A percentile compares a stretch with the other conserved stretches of the same genome.
phyloP scores from a whole-genome alignment of 2,329 filamentous ascomycete genomes.

The Fusarium miscanthi region DNA sequence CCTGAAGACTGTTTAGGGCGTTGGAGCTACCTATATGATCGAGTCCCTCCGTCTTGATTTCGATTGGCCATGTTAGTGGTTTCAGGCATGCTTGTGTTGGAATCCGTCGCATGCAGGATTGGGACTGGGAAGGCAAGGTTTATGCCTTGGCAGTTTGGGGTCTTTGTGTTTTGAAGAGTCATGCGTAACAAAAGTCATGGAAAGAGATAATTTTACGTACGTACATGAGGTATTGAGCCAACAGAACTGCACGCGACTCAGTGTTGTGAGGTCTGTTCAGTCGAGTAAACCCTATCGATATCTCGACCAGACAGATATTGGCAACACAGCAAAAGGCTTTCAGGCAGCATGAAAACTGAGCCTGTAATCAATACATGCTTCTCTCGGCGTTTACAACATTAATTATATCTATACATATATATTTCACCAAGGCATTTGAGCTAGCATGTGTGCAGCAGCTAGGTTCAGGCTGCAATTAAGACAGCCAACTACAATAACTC shows the following conservation, averaged over 20 bases:
- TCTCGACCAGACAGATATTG: not conserved
- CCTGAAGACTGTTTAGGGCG: slow-evolving; percentile 8
- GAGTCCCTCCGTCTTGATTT: slow-evolving; percentile 5
- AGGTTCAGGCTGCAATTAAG: not conserved
- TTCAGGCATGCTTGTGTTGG: slow-evolving; percentile 44
- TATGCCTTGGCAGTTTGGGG: slow-evolving; percentile 21
- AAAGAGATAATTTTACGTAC: slow-evolving; percentile 44
- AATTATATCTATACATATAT: not conserved
- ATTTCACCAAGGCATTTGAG: not conserved
- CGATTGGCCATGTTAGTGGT: slow-evolving; percentile 36
- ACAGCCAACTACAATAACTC: not conserved
- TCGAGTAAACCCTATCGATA: not conserved
- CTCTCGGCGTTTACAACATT: not conserved
- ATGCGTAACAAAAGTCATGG: slow-evolving; percentile 46
- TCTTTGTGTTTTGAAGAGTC: slow-evolving; percentile 34
- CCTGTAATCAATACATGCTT: not conserved
- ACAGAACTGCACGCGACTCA: slow-evolving; percentile 12
- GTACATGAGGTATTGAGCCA: slow-evolving; percentile 16
- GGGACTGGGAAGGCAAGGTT: slow-evolving; percentile 36
- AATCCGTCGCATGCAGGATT: slow-evolving; percentile 42
- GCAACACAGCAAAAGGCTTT: not conserved
- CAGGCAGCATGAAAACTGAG: not conserved
- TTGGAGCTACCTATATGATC: slow-evolving; percentile 4
- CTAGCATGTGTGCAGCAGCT: not conserved
- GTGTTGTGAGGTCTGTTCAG: not conserved